These are phyloP conservation scores for Soucietia sequanensis DNA, from an alignment of 805 yeast genomes.

Conservation along the genomic window DNA sequence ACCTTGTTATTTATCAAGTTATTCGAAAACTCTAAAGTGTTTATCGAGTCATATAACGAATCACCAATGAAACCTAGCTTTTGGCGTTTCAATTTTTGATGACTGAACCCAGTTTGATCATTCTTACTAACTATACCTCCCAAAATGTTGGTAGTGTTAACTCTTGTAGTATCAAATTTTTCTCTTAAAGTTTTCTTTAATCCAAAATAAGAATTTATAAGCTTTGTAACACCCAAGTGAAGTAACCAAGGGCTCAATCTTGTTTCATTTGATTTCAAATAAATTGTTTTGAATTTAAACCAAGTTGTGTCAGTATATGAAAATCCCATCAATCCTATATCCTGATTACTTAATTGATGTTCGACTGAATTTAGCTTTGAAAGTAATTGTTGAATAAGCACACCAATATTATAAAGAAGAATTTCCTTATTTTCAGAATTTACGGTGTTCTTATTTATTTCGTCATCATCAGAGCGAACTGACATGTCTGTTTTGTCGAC, in stretches of 20 bases:
- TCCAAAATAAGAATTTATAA: conserved; percentile 30
- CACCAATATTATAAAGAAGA: conserved; percentile 17
- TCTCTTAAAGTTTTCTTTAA: conserved; percentile 12
- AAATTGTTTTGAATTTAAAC: conserved; percentile 24
- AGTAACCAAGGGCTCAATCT: conserved; percentile 41
- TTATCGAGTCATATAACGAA: conserved; percentile 17
- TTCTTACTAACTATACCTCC: neutral
- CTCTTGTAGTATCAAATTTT: neutral
- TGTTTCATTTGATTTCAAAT: conserved; percentile 14
- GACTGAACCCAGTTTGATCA: no score
- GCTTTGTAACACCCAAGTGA: conserved; percentile 28
- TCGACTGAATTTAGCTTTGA: conserved; percentile 10
- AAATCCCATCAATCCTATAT: conserved; percentile 12
- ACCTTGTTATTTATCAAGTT: conserved; percentile 19
- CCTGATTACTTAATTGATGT: conserved; percentile 11
- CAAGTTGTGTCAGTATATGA: conserved; percentile 15
- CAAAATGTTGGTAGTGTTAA: neutral
- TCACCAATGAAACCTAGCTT: conserved; percentile 20
- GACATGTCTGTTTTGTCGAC: conserved; percentile 8
- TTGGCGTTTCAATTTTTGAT: conserved; percentile 24
- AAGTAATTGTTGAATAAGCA: conserved; percentile 22
- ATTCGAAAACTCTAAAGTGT: conserved; percentile 20
- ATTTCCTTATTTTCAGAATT: conserved; percentile 3
- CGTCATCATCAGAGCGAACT: conserved; percentile 4
- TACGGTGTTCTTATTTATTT: conserved; percentile 1